Base-by-base conservation (phyloP, 2,329 filamentous ascomycete species). In the Colletotrichum filicis region DNA sequence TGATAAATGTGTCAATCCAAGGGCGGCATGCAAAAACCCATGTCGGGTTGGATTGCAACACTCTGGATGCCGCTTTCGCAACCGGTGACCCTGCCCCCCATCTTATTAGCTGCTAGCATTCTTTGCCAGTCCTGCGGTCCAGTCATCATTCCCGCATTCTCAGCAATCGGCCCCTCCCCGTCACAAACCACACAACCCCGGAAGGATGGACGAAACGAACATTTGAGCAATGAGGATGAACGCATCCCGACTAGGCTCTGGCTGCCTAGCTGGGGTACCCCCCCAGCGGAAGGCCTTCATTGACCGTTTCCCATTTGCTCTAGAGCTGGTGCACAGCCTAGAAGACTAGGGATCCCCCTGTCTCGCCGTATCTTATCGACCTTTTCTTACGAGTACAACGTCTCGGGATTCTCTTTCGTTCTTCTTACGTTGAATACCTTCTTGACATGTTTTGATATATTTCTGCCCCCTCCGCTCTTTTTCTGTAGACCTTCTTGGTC, bases 31-130 rank as follows among this genome's bases (percentile, higher is more conserved):
- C 8, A 19, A n/a, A n/a, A 9, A n/a, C 7, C 42, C 42, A n/a
- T n/a, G 42, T 49, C 42, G 37, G 14, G 37, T 49, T 8, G 42
- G 19, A 49, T 49, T n/a, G 42, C 42, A 49, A 49, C 42, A 49
- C 42, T 49, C n/a, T 67, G 68, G 62, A 49, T 61, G 68, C 68
- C 63, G 56, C 32, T n/a, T 55, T 71, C 63, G 68, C 68, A 71
- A 32, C 67, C 35, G 57, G 49, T 42, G 28, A 35, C 24, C 58
- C 28, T 63, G 32, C 32, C 28, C 37, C 37, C 14, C 37, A 19
- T 42, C 37, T 42, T 7, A 42, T 42, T 42, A 42, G 37, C 37
- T 42, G 12, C 37, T 42, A 42, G 37, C 37, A 24, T 24, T 30
- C 37, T 22, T 22, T 22, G 24, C 68, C 57, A 68, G 32, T 32